A percentile compares a stretch with the other conserved stretches of the same genome.
phyloP scores from a whole-genome alignment of 2,329 filamentous ascomycete species.

The Penicillium sp. region DNA sequence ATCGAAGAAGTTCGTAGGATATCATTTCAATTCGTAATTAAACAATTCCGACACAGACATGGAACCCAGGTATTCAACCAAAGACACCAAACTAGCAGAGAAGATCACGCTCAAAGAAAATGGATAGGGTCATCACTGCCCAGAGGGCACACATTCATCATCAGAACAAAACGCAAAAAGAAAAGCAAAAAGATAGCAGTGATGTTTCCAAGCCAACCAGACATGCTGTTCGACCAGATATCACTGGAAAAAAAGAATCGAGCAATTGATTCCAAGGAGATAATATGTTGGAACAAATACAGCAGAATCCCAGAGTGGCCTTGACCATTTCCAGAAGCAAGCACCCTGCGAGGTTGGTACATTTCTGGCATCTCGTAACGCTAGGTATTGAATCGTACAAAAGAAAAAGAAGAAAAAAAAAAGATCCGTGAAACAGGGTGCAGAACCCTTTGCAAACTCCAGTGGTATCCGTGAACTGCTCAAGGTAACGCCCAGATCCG shows the following conservation, averaged over 20 bases:
- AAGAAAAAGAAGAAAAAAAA: constrained; percentile 18
- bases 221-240: neutral
- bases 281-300: neutral
- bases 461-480: constrained; percentile 14
- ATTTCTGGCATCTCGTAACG: constrained; percentile 23
- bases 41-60: constrained; percentile 15
- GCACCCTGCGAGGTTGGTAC: constrained; percentile 18
- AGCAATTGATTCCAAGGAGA: neutral
- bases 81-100: constrained; percentile 17
- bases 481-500: constrained; percentile 6
- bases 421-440: constrained; percentile 20
- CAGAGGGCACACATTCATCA: constrained; percentile 8
- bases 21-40: constrained; percentile 6
- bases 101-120: constrained; percentile 14
- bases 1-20: neutral
- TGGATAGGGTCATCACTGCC: constrained; percentile 8
- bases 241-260: neutral
- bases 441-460: constrained; percentile 24
- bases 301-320: neutral
- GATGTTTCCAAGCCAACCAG: neutral
- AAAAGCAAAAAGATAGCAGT: constrained; percentile 2
- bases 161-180: neutral
- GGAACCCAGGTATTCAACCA: constrained; percentile 17
- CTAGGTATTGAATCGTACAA: constrained; percentile 21
- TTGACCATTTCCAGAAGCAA: constrained; percentile 6